Base-by-base conservation (phyloP, 2,329 filamentous ascomycete species). In the Fusarium equiseti region DNA sequence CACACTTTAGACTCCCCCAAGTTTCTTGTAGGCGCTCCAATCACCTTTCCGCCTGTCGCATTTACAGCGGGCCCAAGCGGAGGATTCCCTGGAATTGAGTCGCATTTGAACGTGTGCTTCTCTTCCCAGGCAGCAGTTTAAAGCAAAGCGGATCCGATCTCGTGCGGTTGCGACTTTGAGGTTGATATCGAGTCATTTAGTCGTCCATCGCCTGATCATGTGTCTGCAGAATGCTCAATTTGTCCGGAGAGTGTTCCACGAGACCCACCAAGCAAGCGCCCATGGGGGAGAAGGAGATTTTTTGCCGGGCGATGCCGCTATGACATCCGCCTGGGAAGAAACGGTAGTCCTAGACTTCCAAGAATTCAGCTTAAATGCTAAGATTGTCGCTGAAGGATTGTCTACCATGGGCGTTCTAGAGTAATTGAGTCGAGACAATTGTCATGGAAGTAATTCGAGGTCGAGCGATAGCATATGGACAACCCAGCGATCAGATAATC, bases 111-210 rank as follows among this genome's bases (percentile, higher is more conserved):
- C 15, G 27, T 46, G 46, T 46, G 40, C 45, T 56, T 55, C 45
- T 49, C 45, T 42, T 63, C 27, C 6, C 20, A 69, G 66, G 66
- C 66, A 69, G 42, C 66, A 69, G 66, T 46, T 68, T 69, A 51
- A 49, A 60, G 3, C 18, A 16, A 35, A 52, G 57, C 64, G 64
- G 64, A 38, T 60, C 55, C 54, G 26, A 42, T 27, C 24, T 15
- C 10, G 12, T 44, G 20, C 43, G 26, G n/a, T 38, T 32, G 3
- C 32, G 32, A 24, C 10, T n/a, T 16, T 24, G 18, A 12, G 31
- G 32, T 43, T 26, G 6, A 35, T 16, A 38, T 52, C 58, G 52
- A 63, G 59, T 55, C 40, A 64, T 64, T 13, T 31, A 26, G 2
- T 29, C 24, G n/a, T 26, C 24, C 40, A 58, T 58, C 48, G 46